phyloP scores from a whole-genome alignment of 116 monocot species.

The Cymodocea nodosa region DNA sequence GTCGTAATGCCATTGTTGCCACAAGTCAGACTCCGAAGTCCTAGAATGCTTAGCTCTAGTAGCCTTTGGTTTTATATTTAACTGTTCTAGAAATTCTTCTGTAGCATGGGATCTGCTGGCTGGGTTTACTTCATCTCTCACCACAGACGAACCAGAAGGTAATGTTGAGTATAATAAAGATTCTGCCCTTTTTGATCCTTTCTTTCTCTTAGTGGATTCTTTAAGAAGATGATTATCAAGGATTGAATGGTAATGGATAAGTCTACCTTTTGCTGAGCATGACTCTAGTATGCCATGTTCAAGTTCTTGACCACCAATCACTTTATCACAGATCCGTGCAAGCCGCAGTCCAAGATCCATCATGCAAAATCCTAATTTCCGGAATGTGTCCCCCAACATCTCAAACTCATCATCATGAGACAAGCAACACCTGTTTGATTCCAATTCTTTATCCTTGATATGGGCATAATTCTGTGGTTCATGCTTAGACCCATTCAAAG shows the following conservation, averaged over 20 bases:
- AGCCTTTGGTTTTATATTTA: neutral
- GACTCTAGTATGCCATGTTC: conserved; percentile 60
- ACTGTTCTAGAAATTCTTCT: neutral
- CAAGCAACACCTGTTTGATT: neutral
- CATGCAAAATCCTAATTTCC: conserved; percentile 71
- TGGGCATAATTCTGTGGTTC: neutral
- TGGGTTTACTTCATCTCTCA: conserved; percentile 1
- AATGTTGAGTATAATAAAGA: conserved; percentile 1
- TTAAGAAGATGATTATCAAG: conserved; percentile 49
- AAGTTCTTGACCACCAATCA: conserved; percentile 39
- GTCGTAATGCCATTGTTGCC: conserved; percentile 99
- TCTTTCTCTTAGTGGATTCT: conserved; percentile 24
- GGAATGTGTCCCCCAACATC: conserved; percentile 43
- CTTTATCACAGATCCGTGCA: conserved; percentile 68
- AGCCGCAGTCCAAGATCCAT: conserved; percentile 66
- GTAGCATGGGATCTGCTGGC: neutral
- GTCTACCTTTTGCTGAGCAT: conserved; percentile 68
- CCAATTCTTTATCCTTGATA: neutral
- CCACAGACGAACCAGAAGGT: conserved; percentile 1
- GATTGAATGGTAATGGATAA: conserved; percentile 86
- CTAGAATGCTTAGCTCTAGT: conserved; percentile 6
- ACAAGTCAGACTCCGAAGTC: conserved; percentile 36
- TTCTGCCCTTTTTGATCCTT: conserved; percentile 12
- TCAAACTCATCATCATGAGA: conserved; percentile 22
- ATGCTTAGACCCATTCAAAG: neutral